Evolutionary conservation across 2,329 filamentous ascomycete species (phyloP).

Genomic region (Calonectria henricotiae): DNA sequence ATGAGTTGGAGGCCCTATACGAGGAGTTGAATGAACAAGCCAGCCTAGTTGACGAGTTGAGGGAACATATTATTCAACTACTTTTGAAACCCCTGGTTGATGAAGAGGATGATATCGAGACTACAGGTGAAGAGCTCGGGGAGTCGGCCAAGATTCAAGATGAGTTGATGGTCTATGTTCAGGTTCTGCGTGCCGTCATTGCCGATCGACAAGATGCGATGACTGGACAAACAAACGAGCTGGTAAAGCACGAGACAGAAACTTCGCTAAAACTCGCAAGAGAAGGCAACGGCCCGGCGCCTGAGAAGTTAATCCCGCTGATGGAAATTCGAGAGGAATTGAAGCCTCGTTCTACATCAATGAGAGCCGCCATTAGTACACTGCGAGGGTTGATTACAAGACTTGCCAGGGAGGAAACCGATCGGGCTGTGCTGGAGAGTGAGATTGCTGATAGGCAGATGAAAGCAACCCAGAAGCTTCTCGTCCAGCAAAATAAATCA

Average conservation of each 20-base stretch:
- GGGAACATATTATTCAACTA: constrained; percentile 80
- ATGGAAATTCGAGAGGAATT: constrained; percentile 65
- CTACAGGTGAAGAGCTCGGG: constrained; percentile 92
- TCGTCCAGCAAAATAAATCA: constrained; percentile 69
- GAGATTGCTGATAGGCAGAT: constrained; percentile 77
- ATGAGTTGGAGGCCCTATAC: constrained; percentile 77
- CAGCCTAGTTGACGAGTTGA: constrained; percentile 80
- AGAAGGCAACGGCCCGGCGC: constrained; percentile 79
- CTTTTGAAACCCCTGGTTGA: constrained; percentile 86
- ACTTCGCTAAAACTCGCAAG: constrained; percentile 74
- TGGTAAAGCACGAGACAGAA: constrained; percentile 82
- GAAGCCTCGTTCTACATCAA: constrained; percentile 73
- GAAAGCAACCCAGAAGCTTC: constrained; percentile 70
- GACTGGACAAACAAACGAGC: constrained; percentile 82
- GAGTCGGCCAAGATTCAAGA: constrained; percentile 91
- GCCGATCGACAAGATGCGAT: constrained; percentile 85
- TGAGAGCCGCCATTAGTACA: constrained; percentile 80
- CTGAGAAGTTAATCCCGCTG: constrained; percentile 73
- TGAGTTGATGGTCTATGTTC: constrained; percentile 89
- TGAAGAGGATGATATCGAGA: constrained; percentile 80
- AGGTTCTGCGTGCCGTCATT: constrained; percentile 81
- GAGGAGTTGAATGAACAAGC: constrained; percentile 81
- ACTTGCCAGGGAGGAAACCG: constrained; percentile 55
- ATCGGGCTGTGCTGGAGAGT: constrained; percentile 78
- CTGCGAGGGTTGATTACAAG: constrained; percentile 78